Evolutionary conservation across 2,329 filamentous ascomycete genomes (phyloP).

Genomic region (Metarhizium rileyi): DNA sequence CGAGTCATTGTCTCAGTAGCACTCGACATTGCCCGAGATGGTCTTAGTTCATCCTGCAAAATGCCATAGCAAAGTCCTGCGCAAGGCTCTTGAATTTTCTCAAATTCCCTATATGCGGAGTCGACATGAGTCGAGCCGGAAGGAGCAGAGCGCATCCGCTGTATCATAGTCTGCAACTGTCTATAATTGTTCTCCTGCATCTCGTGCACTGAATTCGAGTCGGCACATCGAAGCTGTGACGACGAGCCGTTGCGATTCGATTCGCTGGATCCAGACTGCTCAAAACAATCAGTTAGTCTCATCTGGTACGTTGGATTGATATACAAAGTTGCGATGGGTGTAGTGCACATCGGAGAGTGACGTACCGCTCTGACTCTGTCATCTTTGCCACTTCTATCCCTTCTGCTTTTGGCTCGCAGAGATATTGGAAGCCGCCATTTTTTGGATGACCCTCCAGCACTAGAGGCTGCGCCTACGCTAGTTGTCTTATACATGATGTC

Average conservation of each 20-base stretch:
- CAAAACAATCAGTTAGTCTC: background rate
- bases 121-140: slow-evolving; percentile 29
- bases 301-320: background rate
- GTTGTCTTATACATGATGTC: slow-evolving; percentile 18
- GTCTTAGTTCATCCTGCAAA: slow-evolving; percentile 29
- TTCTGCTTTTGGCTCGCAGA: slow-evolving; percentile 1
- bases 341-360: background rate
- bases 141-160: slow-evolving; percentile 25
- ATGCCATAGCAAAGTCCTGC: slow-evolving; percentile 30
- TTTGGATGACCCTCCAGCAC: slow-evolving; percentile 9
- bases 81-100: slow-evolving; percentile 30
- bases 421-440: slow-evolving; percentile 11
- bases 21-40: slow-evolving; percentile 12
- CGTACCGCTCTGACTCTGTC: background rate
- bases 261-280: slow-evolving; percentile 7
- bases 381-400: background rate
- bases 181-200: slow-evolving; percentile 23
- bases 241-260: slow-evolving; percentile 19
- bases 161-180: slow-evolving; percentile 25
- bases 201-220: slow-evolving; percentile 18
- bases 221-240: slow-evolving; percentile 14
- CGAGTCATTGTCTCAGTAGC: slow-evolving; percentile 15
- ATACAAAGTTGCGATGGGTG: no score
- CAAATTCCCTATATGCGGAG: slow-evolving; percentile 33
- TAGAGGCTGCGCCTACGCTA: slow-evolving; percentile 16